Conservation (phyloP, 2,329 filamentous ascomycete species). For the Lasiodiplodia hormozganensis region DNA sequence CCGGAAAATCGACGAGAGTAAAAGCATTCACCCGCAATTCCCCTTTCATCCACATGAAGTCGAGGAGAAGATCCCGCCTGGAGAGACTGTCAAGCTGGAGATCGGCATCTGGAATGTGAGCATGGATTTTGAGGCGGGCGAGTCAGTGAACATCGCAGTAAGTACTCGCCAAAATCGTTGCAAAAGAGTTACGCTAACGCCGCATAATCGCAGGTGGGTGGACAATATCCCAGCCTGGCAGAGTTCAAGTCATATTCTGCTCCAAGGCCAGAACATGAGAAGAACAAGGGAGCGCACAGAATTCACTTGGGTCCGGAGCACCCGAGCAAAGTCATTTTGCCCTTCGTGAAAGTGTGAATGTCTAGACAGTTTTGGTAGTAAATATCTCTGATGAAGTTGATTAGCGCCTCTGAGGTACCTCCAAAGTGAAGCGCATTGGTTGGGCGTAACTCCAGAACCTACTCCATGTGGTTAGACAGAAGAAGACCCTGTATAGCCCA, state of each 20-base stretch:
- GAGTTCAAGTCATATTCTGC: conserved; percentile 50
- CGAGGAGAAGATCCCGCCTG: conserved; percentile 50
- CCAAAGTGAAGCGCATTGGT: background rate
- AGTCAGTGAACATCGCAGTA: conserved; percentile 38
- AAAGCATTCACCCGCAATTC: conserved; percentile 37
- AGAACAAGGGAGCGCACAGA: conserved; percentile 49
- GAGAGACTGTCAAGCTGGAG: conserved; percentile 53
- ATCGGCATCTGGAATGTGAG: conserved; percentile 59
- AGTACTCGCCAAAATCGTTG: background rate
- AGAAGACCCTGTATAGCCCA: background rate
- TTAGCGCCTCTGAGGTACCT: background rate
- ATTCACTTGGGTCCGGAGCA: conserved; percentile 49
- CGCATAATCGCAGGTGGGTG: conserved; percentile 31
- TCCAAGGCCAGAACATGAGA: conserved; percentile 50
- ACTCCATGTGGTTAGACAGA: background rate
- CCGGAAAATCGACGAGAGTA: conserved; percentile 41
- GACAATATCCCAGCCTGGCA: conserved; percentile 44
- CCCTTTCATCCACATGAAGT: conserved; percentile 50
- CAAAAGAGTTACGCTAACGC: background rate
- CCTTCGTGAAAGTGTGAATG: conserved; percentile 38
- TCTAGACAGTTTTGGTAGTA: background rate
- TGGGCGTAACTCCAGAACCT: background rate
- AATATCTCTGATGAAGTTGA: background rate
- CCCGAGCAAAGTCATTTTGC: conserved; percentile 49
- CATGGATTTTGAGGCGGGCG: conserved; percentile 54